Percentiles rank a stretch among this genome's conserved stretches.
Conservation (phyloP, 768 basidiomycete species). For the Candolleomyces aberdarensis region DNA sequence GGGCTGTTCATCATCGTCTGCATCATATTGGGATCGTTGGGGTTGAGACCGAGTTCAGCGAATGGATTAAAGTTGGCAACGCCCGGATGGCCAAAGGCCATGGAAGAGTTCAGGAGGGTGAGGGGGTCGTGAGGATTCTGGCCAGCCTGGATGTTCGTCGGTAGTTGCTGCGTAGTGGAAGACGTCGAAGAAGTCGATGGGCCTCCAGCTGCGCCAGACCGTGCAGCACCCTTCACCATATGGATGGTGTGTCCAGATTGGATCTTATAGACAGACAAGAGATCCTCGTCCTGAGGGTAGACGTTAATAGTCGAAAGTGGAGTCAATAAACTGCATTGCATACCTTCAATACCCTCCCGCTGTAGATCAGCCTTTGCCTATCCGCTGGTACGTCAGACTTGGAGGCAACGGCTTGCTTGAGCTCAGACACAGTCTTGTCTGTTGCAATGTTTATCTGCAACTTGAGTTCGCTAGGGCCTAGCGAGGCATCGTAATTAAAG, state of each 20-base stretch:
- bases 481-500: not conserved
- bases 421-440: slow-evolving; percentile 83
- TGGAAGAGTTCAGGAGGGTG: slow-evolving; percentile 74
- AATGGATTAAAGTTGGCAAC: slow-evolving; percentile 93
- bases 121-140: slow-evolving; percentile 87
- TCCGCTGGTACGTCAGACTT: slow-evolving; percentile 86
- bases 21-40: slow-evolving; percentile 42
- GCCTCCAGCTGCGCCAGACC: slow-evolving; percentile 25
- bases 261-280: slow-evolving; percentile 84
- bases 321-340: slow-evolving; percentile 4
- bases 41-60: slow-evolving; percentile 64
- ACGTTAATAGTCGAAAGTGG: not conserved
- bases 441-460: slow-evolving; percentile 79
- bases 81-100: slow-evolving; percentile 63
- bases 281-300: slow-evolving; percentile 71
- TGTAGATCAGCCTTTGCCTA: slow-evolving; percentile 86
- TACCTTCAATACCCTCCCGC: slow-evolving; percentile 68
- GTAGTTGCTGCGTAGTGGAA: slow-evolving; percentile 54
- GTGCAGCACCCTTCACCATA: slow-evolving; percentile 86
- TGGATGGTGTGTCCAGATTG: slow-evolving; percentile 86
- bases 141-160: slow-evolving; percentile 80
- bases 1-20: slow-evolving; percentile 84
- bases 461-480: slow-evolving; percentile 88
- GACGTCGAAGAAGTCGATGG: slow-evolving; percentile 32
- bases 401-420: slow-evolving; percentile 86